Conservation (phyloP, 129 eudicot genomes). For the Centrapalus pauciflorus region DNA sequence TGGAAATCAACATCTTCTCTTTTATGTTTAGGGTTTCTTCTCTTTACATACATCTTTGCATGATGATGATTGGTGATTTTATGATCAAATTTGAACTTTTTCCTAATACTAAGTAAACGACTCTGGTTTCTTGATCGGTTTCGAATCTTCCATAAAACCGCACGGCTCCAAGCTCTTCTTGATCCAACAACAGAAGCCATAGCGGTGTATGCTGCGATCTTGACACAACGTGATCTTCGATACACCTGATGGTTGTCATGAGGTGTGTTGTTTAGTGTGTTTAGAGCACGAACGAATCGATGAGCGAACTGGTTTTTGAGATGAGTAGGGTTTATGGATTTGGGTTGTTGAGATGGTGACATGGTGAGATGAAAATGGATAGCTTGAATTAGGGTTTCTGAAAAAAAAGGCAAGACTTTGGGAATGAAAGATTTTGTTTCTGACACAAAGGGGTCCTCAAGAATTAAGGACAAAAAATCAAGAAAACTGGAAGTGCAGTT, state of each 20-base stretch:
- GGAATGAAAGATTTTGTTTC: constrained; percentile 36
- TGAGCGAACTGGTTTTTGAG: constrained; percentile 50
- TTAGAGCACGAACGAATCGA: constrained; percentile 54
- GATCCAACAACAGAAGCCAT: constrained; percentile 74
- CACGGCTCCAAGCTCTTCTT: constrained; percentile 72
- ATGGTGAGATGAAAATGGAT: constrained; percentile 17
- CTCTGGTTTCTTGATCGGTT: constrained; percentile 28
- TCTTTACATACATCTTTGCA: constrained; percentile 7
- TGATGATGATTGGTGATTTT: background rate
- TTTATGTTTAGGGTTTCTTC: constrained; percentile 41
- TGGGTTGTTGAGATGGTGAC: constrained; percentile 16
- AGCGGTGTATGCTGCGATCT: constrained; percentile 57
- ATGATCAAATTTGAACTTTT: background rate
- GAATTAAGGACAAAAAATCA: constrained; percentile 35
- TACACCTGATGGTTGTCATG: background rate
- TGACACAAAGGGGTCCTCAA: constrained; percentile 52
- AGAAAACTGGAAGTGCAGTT: constrained; percentile 26
- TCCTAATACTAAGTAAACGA: constrained; percentile 1
- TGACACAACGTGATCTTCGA: constrained; percentile 30
- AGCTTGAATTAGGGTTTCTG: constrained; percentile 32
- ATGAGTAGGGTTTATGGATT: constrained; percentile 29
- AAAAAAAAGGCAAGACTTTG: background rate
- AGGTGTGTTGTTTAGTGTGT: constrained; percentile 12
- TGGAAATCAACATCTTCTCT: background rate
- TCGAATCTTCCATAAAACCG: constrained; percentile 45